These are phyloP conservation scores for Kodamaea laetipori DNA, from an alignment of 805 yeast species.

Conservation along the genomic window DNA sequence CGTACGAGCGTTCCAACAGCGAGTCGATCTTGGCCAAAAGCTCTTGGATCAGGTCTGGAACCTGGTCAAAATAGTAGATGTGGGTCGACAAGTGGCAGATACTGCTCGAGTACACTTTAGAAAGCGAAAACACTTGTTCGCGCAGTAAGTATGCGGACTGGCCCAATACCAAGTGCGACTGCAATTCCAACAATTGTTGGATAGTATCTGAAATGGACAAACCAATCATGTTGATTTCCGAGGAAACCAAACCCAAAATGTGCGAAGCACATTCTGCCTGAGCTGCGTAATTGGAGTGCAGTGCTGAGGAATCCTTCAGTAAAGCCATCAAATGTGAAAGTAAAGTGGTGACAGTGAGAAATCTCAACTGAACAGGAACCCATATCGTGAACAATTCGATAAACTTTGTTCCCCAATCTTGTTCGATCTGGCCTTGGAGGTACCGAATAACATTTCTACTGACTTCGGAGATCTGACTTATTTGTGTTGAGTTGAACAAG, in stretches of 20 bases:
- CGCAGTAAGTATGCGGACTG: slow-evolving; percentile 23
- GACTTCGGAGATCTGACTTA: slow-evolving; percentile 60
- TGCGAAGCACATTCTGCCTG: slow-evolving; percentile 47
- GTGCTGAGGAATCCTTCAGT: slow-evolving; percentile 20
- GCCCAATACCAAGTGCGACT: slow-evolving; percentile 36
- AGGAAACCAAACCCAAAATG: slow-evolving; percentile 63
- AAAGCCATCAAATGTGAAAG: slow-evolving; percentile 30
- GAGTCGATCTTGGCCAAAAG: slow-evolving; percentile 50
- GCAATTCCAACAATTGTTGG: slow-evolving; percentile 56
- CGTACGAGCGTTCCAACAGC: slow-evolving; percentile 22
- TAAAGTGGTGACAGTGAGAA: slow-evolving; percentile 55
- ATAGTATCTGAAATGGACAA: slow-evolving; percentile 80
- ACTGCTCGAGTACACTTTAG: slow-evolving; percentile 51
- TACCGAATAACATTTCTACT: slow-evolving; percentile 52
- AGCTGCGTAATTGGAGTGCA: slow-evolving; percentile 16
- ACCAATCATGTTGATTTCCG: slow-evolving; percentile 84
- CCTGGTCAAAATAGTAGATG: slow-evolving; percentile 83
- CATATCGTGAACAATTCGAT: slow-evolving; percentile 69
- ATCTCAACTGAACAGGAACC: slow-evolving; percentile 79
- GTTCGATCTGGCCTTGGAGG: slow-evolving; percentile 32
- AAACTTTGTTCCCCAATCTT: slow-evolving; percentile 56
- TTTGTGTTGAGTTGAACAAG: slow-evolving; percentile 63
- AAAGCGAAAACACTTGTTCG: slow-evolving; percentile 34
- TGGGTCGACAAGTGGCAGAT: slow-evolving; percentile 74
- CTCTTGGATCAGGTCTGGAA: slow-evolving; percentile 76